Conservation (phyloP, 2,329 filamentous ascomycete genomes). For the Biscogniauxia sp. region DNA sequence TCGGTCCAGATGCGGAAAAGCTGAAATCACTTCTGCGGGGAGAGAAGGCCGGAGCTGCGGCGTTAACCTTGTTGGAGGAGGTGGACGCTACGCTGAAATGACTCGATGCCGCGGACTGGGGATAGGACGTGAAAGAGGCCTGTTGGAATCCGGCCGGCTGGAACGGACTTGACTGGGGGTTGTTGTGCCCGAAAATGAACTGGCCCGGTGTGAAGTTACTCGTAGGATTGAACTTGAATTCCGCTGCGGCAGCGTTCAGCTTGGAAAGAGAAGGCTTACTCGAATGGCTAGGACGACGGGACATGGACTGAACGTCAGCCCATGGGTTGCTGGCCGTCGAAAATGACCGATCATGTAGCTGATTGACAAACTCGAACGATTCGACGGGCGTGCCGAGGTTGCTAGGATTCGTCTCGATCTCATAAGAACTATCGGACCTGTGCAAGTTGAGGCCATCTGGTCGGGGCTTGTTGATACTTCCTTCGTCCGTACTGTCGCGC, state of each 20-base stretch:
- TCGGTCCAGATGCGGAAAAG: conserved; percentile 61
- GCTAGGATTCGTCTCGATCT: conserved; percentile 73
- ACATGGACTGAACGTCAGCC: conserved; percentile 49
- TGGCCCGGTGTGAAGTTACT: conserved; percentile 50
- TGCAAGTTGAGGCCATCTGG: conserved; percentile 39
- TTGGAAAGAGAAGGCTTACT: conserved; percentile 72
- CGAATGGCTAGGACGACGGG: conserved; percentile 54
- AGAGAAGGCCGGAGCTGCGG: conserved; percentile 67
- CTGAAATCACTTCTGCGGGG: conserved; percentile 56
- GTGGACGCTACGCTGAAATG: conserved; percentile 43
- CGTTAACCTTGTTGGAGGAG: conserved; percentile 57
- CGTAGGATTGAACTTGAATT: conserved; percentile 74
- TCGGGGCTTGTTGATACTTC: conserved; percentile 37
- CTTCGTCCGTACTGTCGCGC: conserved; percentile 38
- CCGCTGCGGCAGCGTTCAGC: conserved; percentile 84
- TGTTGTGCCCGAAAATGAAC: conserved; percentile 48
- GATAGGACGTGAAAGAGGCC: conserved; percentile 34
- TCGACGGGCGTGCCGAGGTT: conserved; percentile 64
- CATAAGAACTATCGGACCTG: conserved; percentile 54
- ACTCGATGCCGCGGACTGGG: conserved; percentile 37
- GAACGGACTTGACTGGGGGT: conserved; percentile 35
- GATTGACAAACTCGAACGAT: conserved; percentile 45
- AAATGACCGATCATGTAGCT: conserved; percentile 52
- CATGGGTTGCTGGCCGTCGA: conserved; percentile 63
- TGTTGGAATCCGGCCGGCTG: conserved; percentile 50